Percentiles rank a stretch among this genome's conserved stretches.
Conservation (phyloP, 1,139 yeast species). For the Kodamaea plutei region DNA sequence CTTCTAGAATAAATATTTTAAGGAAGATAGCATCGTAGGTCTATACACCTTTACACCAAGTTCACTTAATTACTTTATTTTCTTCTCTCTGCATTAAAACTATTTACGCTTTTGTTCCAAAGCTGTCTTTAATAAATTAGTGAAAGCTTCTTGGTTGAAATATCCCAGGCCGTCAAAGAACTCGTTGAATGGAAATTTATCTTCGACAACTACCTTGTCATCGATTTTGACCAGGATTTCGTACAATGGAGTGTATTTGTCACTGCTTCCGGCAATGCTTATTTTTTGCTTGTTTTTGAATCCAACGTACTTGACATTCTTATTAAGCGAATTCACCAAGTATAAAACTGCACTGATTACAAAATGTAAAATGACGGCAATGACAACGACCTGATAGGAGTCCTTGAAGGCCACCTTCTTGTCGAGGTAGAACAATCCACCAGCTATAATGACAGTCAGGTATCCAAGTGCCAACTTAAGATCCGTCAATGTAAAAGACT, state of each 20-base stretch:
- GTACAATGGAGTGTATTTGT: slow-evolving; percentile 45
- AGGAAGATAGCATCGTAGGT: too few species aligned
- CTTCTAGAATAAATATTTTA: too few species aligned
- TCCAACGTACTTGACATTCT: slow-evolving; percentile 61
- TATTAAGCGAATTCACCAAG: slow-evolving; percentile 49
- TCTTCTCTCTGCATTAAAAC: too few species aligned
- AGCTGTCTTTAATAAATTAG: slow-evolving; percentile 25
- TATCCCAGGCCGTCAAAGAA: slow-evolving; percentile 48
- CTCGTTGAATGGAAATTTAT: slow-evolving; percentile 35
- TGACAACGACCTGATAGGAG: slow-evolving; percentile 28
- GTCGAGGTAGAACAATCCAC: slow-evolving; percentile 60
- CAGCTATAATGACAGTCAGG: slow-evolving; percentile 63
- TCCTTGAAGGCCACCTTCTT: slow-evolving; percentile 49
- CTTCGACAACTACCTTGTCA: slow-evolving; percentile 20
- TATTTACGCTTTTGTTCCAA: slow-evolving; percentile 15
- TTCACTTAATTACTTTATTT: too few species aligned
- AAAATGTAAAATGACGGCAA: slow-evolving; percentile 50
- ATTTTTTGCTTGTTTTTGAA: slow-evolving; percentile 32
- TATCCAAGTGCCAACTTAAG: slow-evolving; percentile 68
- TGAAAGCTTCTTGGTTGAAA: slow-evolving; percentile 39
- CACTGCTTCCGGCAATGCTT: slow-evolving; percentile 33
- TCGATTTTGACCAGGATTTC: slow-evolving; percentile 26
- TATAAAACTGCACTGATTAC: slow-evolving; percentile 46
- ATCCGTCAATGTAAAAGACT: slow-evolving; percentile 56
- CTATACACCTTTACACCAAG: too few species aligned